Evolutionary conservation across 768 basidiomycete genomes (phyloP), one percentile per base, ranked within the genome.

Genomic region (Russula compacta): DNA sequence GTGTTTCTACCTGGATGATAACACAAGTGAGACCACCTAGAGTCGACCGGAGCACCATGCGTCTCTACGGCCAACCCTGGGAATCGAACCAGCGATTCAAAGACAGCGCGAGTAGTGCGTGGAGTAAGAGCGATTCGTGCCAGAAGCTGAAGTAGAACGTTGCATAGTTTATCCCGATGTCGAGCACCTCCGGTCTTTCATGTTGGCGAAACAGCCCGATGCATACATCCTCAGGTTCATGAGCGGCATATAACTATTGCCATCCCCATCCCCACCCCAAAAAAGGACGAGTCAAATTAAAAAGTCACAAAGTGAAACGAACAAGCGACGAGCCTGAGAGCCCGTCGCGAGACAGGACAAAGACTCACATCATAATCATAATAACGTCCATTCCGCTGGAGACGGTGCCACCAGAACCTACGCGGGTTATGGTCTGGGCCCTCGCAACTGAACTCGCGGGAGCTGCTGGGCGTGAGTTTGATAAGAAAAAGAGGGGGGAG

Each of bases 81-180:
- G 11, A 73, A 73, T 89, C 88, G 69, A 89, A 72, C 86, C 86
- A 89, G 60, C 88, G 79, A 71, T 88, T 88, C 64, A 90, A 74
- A 69, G 79, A 84, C 56, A 90, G 75, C 7, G 89, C 78, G 43
- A 89, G 73, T 60, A 89, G 73, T 5, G 80, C 78, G 68, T 88
- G 81, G 19, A 85, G 76, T 64, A 89, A 71, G 56, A 89, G 81
- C 39, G 74, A 68, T 61, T 81, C 81, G 52, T 85, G 76, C 47
- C 75, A 77, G 72, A 89, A 89, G 52, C 73, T 79, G 72, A 87
- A 89, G 59, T 81, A 78, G 58, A 89, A 69, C 60, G 80, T 74
- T 9, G 81, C 87, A 68, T 86, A 81, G 38, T 82, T 79, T 49
- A 81, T 81, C 1, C 88, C 87, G 40, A 87, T 78, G 1, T n/a